Percentiles rank a stretch among this genome's conserved stretches.
Evolutionary conservation across 2,329 filamentous ascomycete species (phyloP).

Genomic region (Elsinoe fawcettii): DNA sequence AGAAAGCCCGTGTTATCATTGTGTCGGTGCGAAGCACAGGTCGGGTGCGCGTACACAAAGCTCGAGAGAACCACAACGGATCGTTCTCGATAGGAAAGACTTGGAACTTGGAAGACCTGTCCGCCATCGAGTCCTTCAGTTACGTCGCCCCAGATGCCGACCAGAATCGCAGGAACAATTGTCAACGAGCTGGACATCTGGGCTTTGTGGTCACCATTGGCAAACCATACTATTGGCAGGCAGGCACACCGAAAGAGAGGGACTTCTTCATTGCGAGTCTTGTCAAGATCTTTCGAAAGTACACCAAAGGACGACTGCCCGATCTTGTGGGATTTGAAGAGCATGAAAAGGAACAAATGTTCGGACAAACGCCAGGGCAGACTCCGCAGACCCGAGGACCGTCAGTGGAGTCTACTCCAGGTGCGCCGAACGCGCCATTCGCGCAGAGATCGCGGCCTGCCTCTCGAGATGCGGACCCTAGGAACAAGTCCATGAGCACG

Average conservation of each 20-base stretch:
- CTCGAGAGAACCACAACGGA: slow-evolving; percentile 87
- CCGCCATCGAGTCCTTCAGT: slow-evolving; percentile 73
- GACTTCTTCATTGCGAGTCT: slow-evolving; percentile 96
- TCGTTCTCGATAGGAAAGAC: slow-evolving; percentile 97
- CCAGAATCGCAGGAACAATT: slow-evolving; percentile 50
- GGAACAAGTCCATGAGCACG: slow-evolving; percentile 12
- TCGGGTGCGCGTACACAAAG: slow-evolving; percentile 91
- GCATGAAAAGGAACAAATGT: slow-evolving; percentile 66
- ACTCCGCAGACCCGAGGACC: slow-evolving; percentile 18
- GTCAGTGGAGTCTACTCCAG: slow-evolving; percentile 14
- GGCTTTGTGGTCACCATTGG: slow-evolving; percentile 84
- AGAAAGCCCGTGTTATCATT: slow-evolving; percentile 87
- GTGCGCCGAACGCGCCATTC: slow-evolving; percentile 27
- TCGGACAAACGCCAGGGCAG: slow-evolving; percentile 34
- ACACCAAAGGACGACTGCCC: slow-evolving; percentile 77
- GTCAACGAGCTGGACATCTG: slow-evolving; percentile 70
- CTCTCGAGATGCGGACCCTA: slow-evolving; percentile 15
- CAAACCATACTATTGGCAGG: slow-evolving; percentile 97
- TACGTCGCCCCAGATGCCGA: slow-evolving; percentile 38
- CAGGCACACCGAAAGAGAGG: slow-evolving; percentile 89
- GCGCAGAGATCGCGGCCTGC: slow-evolving; percentile 23
- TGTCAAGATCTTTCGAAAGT: slow-evolving; percentile 94
- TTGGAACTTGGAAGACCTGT: slow-evolving; percentile 90
- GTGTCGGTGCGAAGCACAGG: slow-evolving; percentile 89
- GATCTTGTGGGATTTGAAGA: slow-evolving; percentile 75